Evolutionary conservation across 2,329 filamentous ascomycete species (phyloP).

Genomic region (Aspergillus ochraceus): DNA sequence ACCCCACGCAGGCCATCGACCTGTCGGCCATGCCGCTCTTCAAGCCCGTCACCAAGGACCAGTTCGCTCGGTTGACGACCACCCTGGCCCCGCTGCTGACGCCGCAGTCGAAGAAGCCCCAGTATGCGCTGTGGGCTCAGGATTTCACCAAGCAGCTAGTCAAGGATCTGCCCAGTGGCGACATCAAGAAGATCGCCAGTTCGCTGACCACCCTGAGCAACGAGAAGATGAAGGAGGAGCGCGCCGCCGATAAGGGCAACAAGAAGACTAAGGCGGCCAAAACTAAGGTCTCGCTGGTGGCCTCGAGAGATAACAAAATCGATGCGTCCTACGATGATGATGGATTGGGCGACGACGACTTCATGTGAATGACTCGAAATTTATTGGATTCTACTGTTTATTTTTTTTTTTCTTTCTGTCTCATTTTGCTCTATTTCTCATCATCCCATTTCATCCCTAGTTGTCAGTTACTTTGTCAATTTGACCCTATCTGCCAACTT

Average conservation of each 20-base stretch:
- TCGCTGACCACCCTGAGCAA: constrained; percentile 86
- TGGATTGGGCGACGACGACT: constrained; percentile 67
- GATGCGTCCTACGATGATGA: constrained; percentile 81
- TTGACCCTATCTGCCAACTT: constrained; percentile 4
- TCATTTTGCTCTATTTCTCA: constrained; percentile 9
- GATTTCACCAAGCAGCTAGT: constrained; percentile 86
- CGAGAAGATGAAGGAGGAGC: constrained; percentile 99
- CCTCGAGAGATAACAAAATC: constrained; percentile 56
- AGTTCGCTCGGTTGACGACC: constrained; percentile 78
- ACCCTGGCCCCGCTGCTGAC: constrained; percentile 76
- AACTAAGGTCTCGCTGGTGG: constrained; percentile 83
- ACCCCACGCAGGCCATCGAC: constrained; percentile 79
- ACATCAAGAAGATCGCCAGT: constrained; percentile 95
- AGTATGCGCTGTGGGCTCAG: constrained; percentile 85
- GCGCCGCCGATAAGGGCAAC: constrained; percentile 84
- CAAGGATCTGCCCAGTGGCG: constrained; percentile 83
- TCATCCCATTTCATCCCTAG: constrained; percentile 8
- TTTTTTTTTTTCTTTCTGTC: constrained; percentile 16
- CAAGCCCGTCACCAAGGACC: constrained; percentile 81
- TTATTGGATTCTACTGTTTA: background rate
- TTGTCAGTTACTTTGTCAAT: constrained; percentile 1
- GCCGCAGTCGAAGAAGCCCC: constrained; percentile 78
- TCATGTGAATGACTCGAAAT: constrained; percentile 42
- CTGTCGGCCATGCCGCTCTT: constrained; percentile 79
- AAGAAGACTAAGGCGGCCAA: constrained; percentile 98